Base-by-base conservation (phyloP, 805 yeast species). In the Candida montana region DNA sequence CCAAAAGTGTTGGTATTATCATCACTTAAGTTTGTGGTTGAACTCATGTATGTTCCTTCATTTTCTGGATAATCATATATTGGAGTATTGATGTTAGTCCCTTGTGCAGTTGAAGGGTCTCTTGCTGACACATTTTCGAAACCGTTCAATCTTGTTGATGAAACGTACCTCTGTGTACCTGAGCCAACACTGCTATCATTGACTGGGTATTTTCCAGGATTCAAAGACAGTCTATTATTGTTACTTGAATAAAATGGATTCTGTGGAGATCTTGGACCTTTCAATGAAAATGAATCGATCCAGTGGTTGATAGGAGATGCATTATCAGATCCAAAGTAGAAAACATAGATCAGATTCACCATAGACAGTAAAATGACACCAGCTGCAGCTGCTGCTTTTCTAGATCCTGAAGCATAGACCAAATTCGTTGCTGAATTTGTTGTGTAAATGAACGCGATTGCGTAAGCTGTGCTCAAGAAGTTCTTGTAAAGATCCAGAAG, bases 291-390 rank as follows among this genome's bases (percentile, higher is more conserved):
- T 3, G 93, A 83, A 67, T 88, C 96, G 41, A 91, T 75, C 68
- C 81, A 85, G 55, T 83, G 79, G 58, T 86, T 88, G 9, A 86
- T 69, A 27, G 95, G 91, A n/a, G 95, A 81, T 39, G 85, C 85
- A 40, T 86, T 85, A 47, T 91, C 91, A 19, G 95, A 83, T 23
- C 98, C 98, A 59, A 83, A 86, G 63, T 88, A 90, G 45, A 88
- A 69, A 34, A 91, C 70, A 96, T 96, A 93, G 45, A 85, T 65
- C 36, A 90, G 58, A 59, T 93, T 88, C 46, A 87, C 70, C 61
- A 91, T 87, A 15, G 93, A 80, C 34, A 88, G 66, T 37, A 91
- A 67, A 42, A 91, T 85, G 50, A 86, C 83, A 7, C 99, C 98
- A 0, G 98, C 96, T 3, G 95, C 85, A 7, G 95, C 90, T 20